Base-by-base conservation (phyloP, 441 rosid species). In the Gossypium armourianum region DNA sequence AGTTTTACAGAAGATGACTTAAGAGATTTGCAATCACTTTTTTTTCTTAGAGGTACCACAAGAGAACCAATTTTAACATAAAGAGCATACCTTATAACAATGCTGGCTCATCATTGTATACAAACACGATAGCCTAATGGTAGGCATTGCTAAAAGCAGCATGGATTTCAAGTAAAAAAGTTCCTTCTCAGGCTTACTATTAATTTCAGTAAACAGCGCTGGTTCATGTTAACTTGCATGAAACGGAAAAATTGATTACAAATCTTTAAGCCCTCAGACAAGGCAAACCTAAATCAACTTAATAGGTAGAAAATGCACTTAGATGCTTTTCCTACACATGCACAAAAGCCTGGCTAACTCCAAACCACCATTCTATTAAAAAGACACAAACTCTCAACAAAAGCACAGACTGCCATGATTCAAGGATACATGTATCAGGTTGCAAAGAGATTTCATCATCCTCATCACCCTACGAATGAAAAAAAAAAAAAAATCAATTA, bases 401-500 rank as follows among this genome's bases (percentile, higher is more conserved):
- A 74, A 66, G 53, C 17, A 68, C 57, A 50, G 58, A 19, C 24
- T 23, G 4, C 32, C 23, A 43, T 13, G 7, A 70, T 9, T 28
- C 3, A 83, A 87, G 96, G 98, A 94, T 92, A 94, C 99, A 78
- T 70, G 83, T 80, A 75, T 80, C 77, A 8, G 86, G 77, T 49
- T 82, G 84, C 73, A 86, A 62, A 43, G 84, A 83, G 62, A 79
- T 76, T 61, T 87, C 92, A 64, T 82, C 86, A 69, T 86, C 90
- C 62, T 84, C 86, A 9, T 55, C 87, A 67, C 67, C 94, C 97
- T 91, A 80, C 71, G 77, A 76, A 72, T 2, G 1, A 71, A 24
- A 47, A 60, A 26, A 55, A 29, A 29, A 24, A 1, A n/a, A 45
- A 54, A 21, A 55, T 64, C 16, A 47, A 62, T 5, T 65, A 68